Percentiles rank a stretch among this genome's conserved stretches.
These are phyloP conservation scores for Nitzschia sp. DNA, from an alignment of 108 stramenopile genomes.

Conservation along the genomic window DNA sequence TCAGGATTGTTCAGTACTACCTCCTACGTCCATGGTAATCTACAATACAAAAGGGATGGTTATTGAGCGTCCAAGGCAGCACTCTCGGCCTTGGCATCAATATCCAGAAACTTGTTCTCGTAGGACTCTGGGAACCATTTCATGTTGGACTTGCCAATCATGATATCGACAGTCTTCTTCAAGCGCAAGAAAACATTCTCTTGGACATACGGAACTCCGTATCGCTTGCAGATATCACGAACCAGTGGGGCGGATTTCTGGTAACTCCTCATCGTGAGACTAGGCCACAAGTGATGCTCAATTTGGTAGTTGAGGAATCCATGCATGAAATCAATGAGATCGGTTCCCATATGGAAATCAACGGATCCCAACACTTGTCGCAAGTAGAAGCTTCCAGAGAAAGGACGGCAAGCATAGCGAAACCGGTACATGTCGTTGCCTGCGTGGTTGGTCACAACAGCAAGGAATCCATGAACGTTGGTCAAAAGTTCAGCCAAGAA, in stretches of 20 bases:
- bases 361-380: constrained; percentile 63
- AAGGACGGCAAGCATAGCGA: constrained; percentile 59
- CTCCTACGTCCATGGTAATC: too few relatives aligned
- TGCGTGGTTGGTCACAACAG: constrained; percentile 76
- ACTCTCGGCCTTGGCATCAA: constrained; percentile 16
- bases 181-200: constrained; percentile 56
- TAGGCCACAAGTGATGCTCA: constrained; percentile 87
- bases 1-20: too few relatives aligned
- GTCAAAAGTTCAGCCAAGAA: constrained; percentile 65
- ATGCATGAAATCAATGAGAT: constrained; percentile 62
- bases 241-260: constrained; percentile 77
- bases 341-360: constrained; percentile 53
- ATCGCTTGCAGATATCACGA: constrained; percentile 71
- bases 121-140: constrained; percentile 73
- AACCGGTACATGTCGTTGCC: constrained; percentile 75
- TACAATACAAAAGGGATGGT: too few relatives aligned
- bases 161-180: constrained; percentile 83
- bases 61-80: constrained; percentile 1
- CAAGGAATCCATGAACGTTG: constrained; percentile 66
- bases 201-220: constrained; percentile 88
- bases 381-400: constrained; percentile 59
- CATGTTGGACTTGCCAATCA: constrained; percentile 83
- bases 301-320: constrained; percentile 89
- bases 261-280: constrained; percentile 83
- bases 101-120: constrained; percentile 45